Conservation (phyloP, 768 basidiomycete species). For the Amanita molliuscula region DNA sequence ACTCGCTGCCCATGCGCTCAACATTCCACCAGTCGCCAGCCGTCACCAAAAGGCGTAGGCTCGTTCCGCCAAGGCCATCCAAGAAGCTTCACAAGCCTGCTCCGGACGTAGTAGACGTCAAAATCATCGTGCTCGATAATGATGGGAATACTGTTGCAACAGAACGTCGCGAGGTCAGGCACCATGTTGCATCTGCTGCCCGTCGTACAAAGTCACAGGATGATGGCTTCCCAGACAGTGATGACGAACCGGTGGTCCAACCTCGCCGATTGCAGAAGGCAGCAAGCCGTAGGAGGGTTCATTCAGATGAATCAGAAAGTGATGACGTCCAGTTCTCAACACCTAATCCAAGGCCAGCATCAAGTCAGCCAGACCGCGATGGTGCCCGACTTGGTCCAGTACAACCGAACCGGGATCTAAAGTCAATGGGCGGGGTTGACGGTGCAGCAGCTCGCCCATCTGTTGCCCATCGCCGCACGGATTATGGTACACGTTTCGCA, state of each 20-base stretch:
- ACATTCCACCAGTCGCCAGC: constrained; percentile 29
- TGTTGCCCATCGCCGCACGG: not conserved
- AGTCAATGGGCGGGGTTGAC: not conserved
- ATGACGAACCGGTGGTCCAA: constrained; percentile 14
- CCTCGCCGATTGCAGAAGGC: constrained; percentile 10
- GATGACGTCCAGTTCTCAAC: constrained; percentile 15
- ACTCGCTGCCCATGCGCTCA: constrained; percentile 19
- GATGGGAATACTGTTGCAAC: constrained; percentile 45
- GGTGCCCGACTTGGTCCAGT: not conserved
- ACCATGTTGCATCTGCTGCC: constrained; percentile 4
- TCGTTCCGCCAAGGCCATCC: not conserved
- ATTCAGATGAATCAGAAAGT: constrained; percentile 40
- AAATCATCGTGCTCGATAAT: constrained; percentile 59
- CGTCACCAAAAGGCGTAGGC: constrained; percentile 10
- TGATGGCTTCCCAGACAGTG: constrained; percentile 12
- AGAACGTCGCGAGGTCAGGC: constrained; percentile 33
- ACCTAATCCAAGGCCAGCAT: constrained; percentile 4
- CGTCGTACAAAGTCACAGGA: not conserved
- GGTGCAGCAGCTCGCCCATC: constrained; percentile 1
- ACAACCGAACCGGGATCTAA: not conserved
- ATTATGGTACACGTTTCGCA: not conserved
- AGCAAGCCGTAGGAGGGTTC: constrained; percentile 18
- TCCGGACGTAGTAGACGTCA: constrained; percentile 46
- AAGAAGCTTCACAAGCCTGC: constrained; percentile 18
- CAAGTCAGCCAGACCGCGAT: not conserved